Conservation (phyloP, 495 filamentous ascomycete genomes). For the Penicillium verhagenii region DNA sequence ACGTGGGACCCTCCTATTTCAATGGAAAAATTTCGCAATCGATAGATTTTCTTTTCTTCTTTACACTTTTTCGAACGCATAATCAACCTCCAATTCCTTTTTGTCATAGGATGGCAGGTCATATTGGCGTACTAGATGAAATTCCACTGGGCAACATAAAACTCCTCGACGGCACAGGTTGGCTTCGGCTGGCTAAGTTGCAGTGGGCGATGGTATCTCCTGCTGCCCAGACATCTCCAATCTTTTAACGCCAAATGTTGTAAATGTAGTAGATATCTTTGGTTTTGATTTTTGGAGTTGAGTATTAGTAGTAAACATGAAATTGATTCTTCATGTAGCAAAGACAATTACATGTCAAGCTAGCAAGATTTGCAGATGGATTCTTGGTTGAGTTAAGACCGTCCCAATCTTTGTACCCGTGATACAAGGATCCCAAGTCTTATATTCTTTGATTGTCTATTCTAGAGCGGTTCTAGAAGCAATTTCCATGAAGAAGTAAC, state of each 20-base stretch:
- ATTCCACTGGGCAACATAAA: conserved; percentile 25
- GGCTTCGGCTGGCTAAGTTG: conserved; percentile 23
- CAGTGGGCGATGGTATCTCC: conserved; percentile 42
- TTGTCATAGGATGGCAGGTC: conserved; percentile 49
- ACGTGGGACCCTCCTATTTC: conserved; percentile 26
- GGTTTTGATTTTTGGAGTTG: not conserved
- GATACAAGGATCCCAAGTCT: not conserved
- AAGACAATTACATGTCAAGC: not conserved
- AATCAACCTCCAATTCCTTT: conserved; percentile 53
- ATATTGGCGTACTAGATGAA: conserved; percentile 56
- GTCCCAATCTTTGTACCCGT: not conserved
- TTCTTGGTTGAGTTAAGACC: not conserved
- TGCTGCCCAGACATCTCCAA: conserved; percentile 40
- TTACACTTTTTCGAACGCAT: conserved; percentile 53
- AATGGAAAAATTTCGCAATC: conserved; percentile 13
- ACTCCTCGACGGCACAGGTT: conserved; percentile 33
- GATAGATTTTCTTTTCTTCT: conserved; percentile 26
- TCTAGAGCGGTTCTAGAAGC: conserved; percentile 4
- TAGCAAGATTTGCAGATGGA: not conserved
- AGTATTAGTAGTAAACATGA: no score
- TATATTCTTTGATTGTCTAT: not conserved
- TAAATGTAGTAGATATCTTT: not conserved
- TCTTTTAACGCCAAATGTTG: not conserved
- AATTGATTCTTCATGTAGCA: not conserved
- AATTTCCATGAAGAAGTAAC: not conserved